phyloP scores from a whole-genome alignment of 2,329 filamentous ascomycete species.

The Alternaria ethzedia region DNA sequence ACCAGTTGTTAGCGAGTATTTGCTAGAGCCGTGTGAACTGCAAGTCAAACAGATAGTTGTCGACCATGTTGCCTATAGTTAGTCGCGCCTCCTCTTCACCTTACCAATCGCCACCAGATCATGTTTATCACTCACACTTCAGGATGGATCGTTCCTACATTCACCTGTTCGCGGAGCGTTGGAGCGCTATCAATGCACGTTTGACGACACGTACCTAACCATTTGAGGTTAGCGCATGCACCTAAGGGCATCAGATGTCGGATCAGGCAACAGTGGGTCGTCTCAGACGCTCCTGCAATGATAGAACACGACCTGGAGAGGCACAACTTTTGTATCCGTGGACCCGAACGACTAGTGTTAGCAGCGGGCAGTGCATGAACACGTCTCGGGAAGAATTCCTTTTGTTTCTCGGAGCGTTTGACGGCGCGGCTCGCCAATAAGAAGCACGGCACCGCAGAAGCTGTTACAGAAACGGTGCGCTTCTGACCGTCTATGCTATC shows the following conservation, averaged over 20 bases:
- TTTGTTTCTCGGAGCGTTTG: conserved; percentile 16
- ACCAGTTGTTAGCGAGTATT: not conserved
- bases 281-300: conserved; percentile 5
- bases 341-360: not conserved
- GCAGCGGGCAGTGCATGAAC: conserved; percentile 6
- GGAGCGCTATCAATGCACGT: not conserved
- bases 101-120: not conserved
- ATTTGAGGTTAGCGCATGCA: not conserved
- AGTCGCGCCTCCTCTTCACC: not conserved
- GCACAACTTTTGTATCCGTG: not conserved
- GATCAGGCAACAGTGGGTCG: conserved; percentile 4
- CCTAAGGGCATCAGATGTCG: not conserved
- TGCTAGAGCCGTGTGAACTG: not conserved
- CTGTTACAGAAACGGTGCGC: conserved; percentile 13
- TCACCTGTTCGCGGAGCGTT: not conserved
- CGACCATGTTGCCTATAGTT: not conserved
- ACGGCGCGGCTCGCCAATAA: conserved; percentile 7
- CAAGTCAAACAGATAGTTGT: not conserved
- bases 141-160: not conserved
- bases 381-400: conserved; percentile 11
- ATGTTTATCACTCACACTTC: not conserved
- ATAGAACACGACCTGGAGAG: conserved; percentile 4
- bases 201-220: not conserved
- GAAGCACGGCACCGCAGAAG: not conserved
- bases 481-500: not conserved